A percentile compares a stretch with the other conserved stretches of the same genome.
Conservation (phyloP, 2,329 filamentous ascomycete species). For the Colletotrichum zoysiae region DNA sequence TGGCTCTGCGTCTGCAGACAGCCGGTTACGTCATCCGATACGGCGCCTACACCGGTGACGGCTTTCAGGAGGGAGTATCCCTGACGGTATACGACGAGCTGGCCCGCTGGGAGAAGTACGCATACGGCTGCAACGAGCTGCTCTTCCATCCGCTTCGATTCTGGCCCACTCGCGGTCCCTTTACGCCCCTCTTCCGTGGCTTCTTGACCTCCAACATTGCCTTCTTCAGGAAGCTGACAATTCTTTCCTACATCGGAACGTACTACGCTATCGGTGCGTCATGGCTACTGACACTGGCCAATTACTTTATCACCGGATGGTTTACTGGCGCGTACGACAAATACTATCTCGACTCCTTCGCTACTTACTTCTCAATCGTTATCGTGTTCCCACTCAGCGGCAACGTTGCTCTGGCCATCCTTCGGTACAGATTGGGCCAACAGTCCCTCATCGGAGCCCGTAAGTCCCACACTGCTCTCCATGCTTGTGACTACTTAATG, state of each 20-base stretch:
- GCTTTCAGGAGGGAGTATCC: slow-evolving; percentile 80
- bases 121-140: slow-evolving; percentile 78
- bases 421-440: slow-evolving; percentile 72
- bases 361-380: slow-evolving; percentile 72
- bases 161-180: slow-evolving; percentile 73
- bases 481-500: slow-evolving; percentile 12
- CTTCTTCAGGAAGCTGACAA: slow-evolving; percentile 76
- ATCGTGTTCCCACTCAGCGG: slow-evolving; percentile 74
- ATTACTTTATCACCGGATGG: slow-evolving; percentile 81
- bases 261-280: slow-evolving; percentile 78
- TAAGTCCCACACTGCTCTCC: slow-evolving; percentile 50
- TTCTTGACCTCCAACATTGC: slow-evolving; percentile 73
- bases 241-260: slow-evolving; percentile 75
- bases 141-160: slow-evolving; percentile 75
- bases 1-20: slow-evolving; percentile 78
- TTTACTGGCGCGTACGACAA: slow-evolving; percentile 75
- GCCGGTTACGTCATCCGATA: slow-evolving; percentile 76
- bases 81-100: slow-evolving; percentile 80
- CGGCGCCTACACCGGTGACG: slow-evolving; percentile 75
- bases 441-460: slow-evolving; percentile 57
- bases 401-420: slow-evolving; percentile 70
- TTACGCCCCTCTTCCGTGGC: slow-evolving; percentile 72
- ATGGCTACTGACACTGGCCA: slow-evolving; percentile 74
- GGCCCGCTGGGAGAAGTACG: slow-evolving; percentile 80
- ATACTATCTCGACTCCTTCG: slow-evolving; percentile 76